Conservation (phyloP, 257 asterid genomes). For the Solanum megistacrolobum region DNA sequence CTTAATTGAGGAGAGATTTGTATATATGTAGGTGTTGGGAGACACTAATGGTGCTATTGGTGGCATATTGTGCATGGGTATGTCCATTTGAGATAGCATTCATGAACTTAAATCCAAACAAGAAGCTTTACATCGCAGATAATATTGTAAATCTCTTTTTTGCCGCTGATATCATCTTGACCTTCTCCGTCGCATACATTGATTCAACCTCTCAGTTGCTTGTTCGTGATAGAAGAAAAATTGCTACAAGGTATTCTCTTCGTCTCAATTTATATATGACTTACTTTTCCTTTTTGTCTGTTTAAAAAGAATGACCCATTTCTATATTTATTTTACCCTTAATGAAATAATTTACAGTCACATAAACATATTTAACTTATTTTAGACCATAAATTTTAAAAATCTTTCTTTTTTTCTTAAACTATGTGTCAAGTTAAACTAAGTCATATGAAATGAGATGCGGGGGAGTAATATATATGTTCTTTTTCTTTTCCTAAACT, state of each 20-base stretch:
- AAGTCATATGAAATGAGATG: neutral
- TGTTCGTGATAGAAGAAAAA: constrained; percentile 36
- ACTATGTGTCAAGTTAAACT: neutral
- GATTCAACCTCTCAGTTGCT: constrained; percentile 66
- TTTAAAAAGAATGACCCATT: neutral
- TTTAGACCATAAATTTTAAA: neutral
- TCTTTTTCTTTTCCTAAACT: neutral
- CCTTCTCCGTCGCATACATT: constrained; percentile 75
- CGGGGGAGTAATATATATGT: neutral
- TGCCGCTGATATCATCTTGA: constrained; percentile 52
- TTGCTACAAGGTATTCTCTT: constrained; percentile 46
- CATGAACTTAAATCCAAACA: constrained; percentile 21
- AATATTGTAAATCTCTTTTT: constrained; percentile 55
- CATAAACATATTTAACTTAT: too few species aligned
- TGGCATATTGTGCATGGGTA: constrained; percentile 73
- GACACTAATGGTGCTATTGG: constrained; percentile 62
- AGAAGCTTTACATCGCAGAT: constrained; percentile 43
- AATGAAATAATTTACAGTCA: too few species aligned
- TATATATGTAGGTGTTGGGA: constrained; percentile 73
- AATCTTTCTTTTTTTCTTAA: too few species aligned
- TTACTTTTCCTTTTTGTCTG: too few species aligned
- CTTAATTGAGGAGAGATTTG: neutral
- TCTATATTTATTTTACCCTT: too few species aligned
- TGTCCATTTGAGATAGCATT: constrained; percentile 80
- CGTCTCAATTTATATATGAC: too few species aligned